Evolutionary conservation across 495 filamentous ascomycete species (phyloP).

Genomic region (Penicillium canescens): DNA sequence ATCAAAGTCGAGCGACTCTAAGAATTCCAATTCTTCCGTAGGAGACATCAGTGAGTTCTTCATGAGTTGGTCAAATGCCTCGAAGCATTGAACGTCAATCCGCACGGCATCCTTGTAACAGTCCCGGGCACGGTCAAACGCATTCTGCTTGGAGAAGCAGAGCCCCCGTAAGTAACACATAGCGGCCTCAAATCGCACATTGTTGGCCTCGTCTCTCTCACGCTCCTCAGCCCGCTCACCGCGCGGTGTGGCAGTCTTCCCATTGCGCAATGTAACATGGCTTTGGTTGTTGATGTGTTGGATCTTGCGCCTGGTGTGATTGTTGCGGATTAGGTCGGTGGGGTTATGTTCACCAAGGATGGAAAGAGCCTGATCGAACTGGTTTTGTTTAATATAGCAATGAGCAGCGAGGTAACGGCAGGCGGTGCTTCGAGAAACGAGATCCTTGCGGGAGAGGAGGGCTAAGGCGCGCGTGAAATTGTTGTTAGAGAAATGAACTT

Average conservation of each 20-base stretch:
- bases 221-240: conserved; percentile 62
- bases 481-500: conserved; percentile 89
- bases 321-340: conserved; percentile 73
- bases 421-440: conserved; percentile 75
- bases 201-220: conserved; percentile 67
- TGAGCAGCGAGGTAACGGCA: conserved; percentile 91
- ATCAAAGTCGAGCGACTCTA: conserved; percentile 90
- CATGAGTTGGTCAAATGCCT: conserved; percentile 97
- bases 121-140: conserved; percentile 94
- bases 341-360: conserved; percentile 94
- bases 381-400: conserved; percentile 87
- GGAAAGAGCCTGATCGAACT: conserved; percentile 82
- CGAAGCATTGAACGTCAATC: conserved; percentile 98
- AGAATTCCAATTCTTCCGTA: conserved; percentile 90
- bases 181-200: conserved; percentile 84
- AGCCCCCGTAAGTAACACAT: conserved; percentile 96
- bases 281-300: conserved; percentile 52
- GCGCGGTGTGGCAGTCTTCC: conserved; percentile 42
- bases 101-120: conserved; percentile 97
- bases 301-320: conserved; percentile 62
- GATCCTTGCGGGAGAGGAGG: conserved; percentile 80
- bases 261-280: conserved; percentile 49
- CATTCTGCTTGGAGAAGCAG: conserved; percentile 96
- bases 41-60: conserved; percentile 98
- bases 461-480: conserved; percentile 89